Evolutionary conservation across 257 asterid genomes (phyloP).

Genomic region (Jacaranda copaia): DNA sequence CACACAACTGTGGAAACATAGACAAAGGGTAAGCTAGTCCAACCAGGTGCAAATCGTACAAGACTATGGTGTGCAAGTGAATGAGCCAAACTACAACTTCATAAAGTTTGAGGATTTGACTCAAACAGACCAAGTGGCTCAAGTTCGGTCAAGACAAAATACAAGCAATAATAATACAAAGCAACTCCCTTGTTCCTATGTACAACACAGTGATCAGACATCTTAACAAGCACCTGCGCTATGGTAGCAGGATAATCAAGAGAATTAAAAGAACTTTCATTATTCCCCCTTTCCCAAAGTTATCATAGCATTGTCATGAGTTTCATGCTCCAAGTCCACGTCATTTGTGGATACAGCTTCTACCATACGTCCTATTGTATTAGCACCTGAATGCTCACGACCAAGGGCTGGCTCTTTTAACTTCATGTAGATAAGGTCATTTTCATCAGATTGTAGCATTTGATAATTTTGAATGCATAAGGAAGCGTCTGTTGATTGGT

Average conservation of each 20-base stretch:
- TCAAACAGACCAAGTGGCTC: too few relatives aligned
- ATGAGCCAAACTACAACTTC: too few relatives aligned
- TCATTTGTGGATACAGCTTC: conserved; percentile 45
- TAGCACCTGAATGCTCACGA: conserved; percentile 34
- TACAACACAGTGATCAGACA: conserved; percentile 2
- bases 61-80: too few relatives aligned
- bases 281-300: conserved; percentile 39
- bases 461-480: conserved; percentile 23
- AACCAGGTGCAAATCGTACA: background rate
- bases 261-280: conserved; percentile 43
- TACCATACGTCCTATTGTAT: conserved; percentile 34
- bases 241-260: conserved; percentile 50
- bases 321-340: conserved; percentile 42
- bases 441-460: conserved; percentile 45
- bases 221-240: conserved; percentile 57
- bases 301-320: conserved; percentile 41
- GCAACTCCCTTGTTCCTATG: background rate
- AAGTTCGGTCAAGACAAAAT: background rate
- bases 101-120: too few relatives aligned
- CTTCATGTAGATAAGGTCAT: conserved; percentile 57
- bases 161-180: background rate
- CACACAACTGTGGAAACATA: conserved; percentile 56
- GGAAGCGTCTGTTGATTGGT: conserved; percentile 40
- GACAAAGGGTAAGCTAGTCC: conserved; percentile 21
- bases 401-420: conserved; percentile 57